A percentile compares a stretch with the other conserved stretches of the same genome.
Evolutionary conservation across 495 filamentous ascomycete species (phyloP).

Genomic region (Aspergillus taichungensis): DNA sequence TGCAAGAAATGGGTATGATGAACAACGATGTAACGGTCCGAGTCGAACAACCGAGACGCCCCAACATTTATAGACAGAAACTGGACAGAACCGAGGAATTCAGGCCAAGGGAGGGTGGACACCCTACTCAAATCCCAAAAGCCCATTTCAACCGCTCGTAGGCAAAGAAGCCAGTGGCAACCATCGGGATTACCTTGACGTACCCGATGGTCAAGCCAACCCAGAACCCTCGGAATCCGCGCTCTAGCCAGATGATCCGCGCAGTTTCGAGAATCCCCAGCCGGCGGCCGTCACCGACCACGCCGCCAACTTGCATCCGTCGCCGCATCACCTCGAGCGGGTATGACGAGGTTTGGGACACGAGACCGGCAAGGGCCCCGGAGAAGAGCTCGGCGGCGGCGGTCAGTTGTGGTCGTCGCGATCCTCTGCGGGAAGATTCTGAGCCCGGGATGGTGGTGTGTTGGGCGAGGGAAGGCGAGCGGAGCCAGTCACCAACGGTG

Average conservation of each 20-base stretch:
- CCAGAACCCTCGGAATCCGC: conserved; percentile 76
- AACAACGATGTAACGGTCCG: conserved; percentile 1
- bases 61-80: not conserved
- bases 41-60: conserved; percentile 3
- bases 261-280: conserved; percentile 73
- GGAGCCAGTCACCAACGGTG: conserved; percentile 70
- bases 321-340: conserved; percentile 86
- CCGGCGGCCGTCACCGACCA: conserved; percentile 78
- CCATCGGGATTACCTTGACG: conserved; percentile 87
- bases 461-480: conserved; percentile 49
- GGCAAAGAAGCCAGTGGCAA: conserved; percentile 63
- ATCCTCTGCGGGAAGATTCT: conserved; percentile 16
- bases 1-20: conserved; percentile 15
- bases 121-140: conserved; percentile 55
- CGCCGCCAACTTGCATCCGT: conserved; percentile 93
- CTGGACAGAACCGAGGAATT: not conserved
- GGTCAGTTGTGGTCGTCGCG: conserved; percentile 44
- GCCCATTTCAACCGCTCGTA: conserved; percentile 76
- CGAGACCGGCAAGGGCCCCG: conserved; percentile 75
- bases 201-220: conserved; percentile 93
- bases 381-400: conserved; percentile 69
- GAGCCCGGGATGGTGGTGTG: conserved; percentile 56
- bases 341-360: conserved; percentile 87
- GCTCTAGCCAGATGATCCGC: conserved; percentile 60
- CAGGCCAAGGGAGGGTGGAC: not conserved